Conservation (phyloP, 2,329 filamentous ascomycete genomes). For the Penicillium verrucosum region DNA sequence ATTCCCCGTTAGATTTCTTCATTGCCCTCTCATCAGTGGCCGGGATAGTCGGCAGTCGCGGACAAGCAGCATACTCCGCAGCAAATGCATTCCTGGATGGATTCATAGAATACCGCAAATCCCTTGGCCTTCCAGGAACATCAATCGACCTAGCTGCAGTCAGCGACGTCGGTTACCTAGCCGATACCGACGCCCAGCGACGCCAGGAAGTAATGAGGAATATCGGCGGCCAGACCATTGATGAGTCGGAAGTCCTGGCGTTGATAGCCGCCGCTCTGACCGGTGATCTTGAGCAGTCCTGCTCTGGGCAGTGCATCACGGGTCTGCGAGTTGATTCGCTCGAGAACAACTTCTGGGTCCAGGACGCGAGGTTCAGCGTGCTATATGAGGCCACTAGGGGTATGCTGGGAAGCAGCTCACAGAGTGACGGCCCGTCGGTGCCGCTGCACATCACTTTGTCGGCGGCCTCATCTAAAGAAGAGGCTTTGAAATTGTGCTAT, state of each 20-base stretch:
- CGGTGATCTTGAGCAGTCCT: conserved; percentile 43
- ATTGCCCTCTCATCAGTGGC: conserved; percentile 28
- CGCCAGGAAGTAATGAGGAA: conserved; percentile 26
- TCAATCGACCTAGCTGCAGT: conserved; percentile 31
- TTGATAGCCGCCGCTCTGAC: conserved; percentile 53
- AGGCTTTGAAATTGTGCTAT: conserved; percentile 48
- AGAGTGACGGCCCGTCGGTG: conserved; percentile 25
- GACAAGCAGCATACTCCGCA: conserved; percentile 29
- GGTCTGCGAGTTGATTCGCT: conserved; percentile 47
- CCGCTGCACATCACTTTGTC: conserved; percentile 48
- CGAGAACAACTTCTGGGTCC: conserved; percentile 51
- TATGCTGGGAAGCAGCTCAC: conserved; percentile 4
- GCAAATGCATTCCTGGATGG: conserved; percentile 28
- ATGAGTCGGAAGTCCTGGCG: conserved; percentile 54
- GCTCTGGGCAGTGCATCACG: conserved; percentile 53
- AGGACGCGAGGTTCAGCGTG: conserved; percentile 55
- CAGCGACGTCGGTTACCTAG: conserved; percentile 24
- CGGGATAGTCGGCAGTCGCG: conserved; percentile 28
- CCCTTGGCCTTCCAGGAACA: conserved; percentile 25
- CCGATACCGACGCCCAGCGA: conserved; percentile 17
- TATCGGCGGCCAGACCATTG: conserved; percentile 20
- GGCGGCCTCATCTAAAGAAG: conserved; percentile 41
- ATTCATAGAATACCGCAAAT: conserved; percentile 27
- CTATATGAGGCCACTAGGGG: conserved; percentile 44
- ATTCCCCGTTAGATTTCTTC: conserved; percentile 27